Base-by-base conservation (phyloP, 768 basidiomycete genomes). In the Chalciporus sphaerocephalus region DNA sequence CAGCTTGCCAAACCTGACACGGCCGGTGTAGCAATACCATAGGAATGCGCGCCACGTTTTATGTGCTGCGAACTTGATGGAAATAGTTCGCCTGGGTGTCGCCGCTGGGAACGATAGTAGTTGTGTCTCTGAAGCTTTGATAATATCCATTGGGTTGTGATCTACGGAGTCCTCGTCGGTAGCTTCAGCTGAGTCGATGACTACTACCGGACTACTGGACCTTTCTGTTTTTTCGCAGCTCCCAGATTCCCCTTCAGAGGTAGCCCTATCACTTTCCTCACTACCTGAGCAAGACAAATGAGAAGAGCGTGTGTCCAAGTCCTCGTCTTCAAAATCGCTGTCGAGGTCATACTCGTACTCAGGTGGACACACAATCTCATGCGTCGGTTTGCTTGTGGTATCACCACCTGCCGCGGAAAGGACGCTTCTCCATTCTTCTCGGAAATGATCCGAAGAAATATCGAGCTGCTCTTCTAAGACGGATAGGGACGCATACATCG, bases 321-420 rank as follows among this genome's bases (percentile, higher is more conserved):
- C 52, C 13, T 60, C 60, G 18, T 65, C 55, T 18, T 60, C 57
- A 5, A 41, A 52, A 40, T 65, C 58, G 12, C 63, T 63, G 32
- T 62, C 63, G 32, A 44, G 48, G 5, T 53, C 51, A 24, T 60
- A 52, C 7, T 62, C 50, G 22, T 58, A 48, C 23, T 35, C 48
- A 0, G 36, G 18, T 5, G 50, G 47, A 23, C 43, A 49, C 11
- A 7, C 20, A 24, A 59, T 46, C 18, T 50, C 52, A 25, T 5
- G 16, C 13, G 17, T 17, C 20, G 24, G 16, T 24, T 38, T 41
- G 13, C 17, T 25, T 4, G n/a, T 12, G 5, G 22, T 11, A 23
- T 36, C 12, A 18, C 36, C 37, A n/a, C 5, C n/a, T 32, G 30
- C 7, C 12, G 18, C 6, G 12, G 40, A 33, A 2, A 58, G 27